phyloP scores from a whole-genome alignment of 2,329 filamentous ascomycete genomes.

The Hymenoscyphus salicellus region DNA sequence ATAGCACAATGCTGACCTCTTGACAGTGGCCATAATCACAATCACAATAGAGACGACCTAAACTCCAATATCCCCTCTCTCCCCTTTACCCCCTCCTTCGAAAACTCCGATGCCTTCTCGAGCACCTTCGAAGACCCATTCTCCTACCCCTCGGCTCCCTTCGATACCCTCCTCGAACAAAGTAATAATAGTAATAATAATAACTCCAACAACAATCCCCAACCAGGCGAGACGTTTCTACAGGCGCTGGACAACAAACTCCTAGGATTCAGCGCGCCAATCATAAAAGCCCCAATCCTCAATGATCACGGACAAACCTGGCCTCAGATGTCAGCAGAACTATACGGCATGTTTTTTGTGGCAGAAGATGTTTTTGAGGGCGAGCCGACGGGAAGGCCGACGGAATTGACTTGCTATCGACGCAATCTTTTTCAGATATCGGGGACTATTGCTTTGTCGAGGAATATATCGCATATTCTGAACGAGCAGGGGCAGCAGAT shows the following conservation, averaged over 20 bases:
- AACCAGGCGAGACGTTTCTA: constrained; percentile 19
- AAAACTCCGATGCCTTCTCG: constrained; percentile 57
- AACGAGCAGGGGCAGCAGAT: constrained; percentile 77
- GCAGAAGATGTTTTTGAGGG: constrained; percentile 72
- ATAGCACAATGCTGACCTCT: neutral
- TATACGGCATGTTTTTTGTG: constrained; percentile 87
- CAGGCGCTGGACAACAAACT: constrained; percentile 64
- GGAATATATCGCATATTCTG: constrained; percentile 65
- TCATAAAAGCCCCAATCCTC: constrained; percentile 58
- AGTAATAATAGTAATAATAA: constrained; percentile 7
- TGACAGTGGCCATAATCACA: constrained; percentile 4
- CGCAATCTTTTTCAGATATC: constrained; percentile 94
- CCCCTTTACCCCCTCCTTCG: constrained; percentile 58
- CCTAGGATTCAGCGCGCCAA: constrained; percentile 67
- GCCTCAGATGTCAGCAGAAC: constrained; percentile 67
- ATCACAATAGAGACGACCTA: constrained; percentile 42
- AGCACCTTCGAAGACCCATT: constrained; percentile 67
- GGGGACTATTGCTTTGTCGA: constrained; percentile 77
- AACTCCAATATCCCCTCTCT: constrained; percentile 39
- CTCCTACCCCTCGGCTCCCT: constrained; percentile 48
- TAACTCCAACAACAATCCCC: constrained; percentile 18
- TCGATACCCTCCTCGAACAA: constrained; percentile 40
- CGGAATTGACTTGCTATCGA: constrained; percentile 91
- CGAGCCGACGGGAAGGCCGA: constrained; percentile 50
- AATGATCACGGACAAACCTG: constrained; percentile 65